Base-by-base conservation (phyloP, 164 flowering plant species). In the Stephania japonica region DNA sequence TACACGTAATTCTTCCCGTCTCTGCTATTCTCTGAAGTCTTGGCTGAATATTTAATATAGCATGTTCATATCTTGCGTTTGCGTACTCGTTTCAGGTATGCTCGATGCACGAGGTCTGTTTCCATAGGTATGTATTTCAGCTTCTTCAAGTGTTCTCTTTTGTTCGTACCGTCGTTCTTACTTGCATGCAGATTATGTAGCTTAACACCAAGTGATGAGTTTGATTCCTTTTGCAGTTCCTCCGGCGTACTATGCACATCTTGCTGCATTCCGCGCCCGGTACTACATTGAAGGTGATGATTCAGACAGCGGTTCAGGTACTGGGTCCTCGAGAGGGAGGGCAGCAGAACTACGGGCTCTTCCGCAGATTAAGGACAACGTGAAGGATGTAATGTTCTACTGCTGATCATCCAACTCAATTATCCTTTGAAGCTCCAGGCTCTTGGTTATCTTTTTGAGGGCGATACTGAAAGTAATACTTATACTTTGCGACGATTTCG, bases 191-290 rank as follows among this genome's bases (percentile, higher is more conserved):
- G 3, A 2, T 32, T 32, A 32, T 32, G 38, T 32, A 2, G 38
- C 38, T 32, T 32, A 32, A 32, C 38, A 32, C 38, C 38, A 41
- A 41, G 13, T 13, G 7, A 23, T 43, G 27, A 7, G 9, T 62
- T 11, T 11, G 53, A 47, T 11, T 47, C 10, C 14, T 65, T 41
- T 38, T 82, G 87, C 89, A 91, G 98, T 94, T 24, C 97, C 98
- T 14, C 97, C 98, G 5, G 97, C 89, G 0, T 92, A 89, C 64
- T 94, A 94, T 78, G 97, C 97, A 0, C 97, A 94, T 75, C 65
- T 89, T 6, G 90, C 89, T 0, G 97, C 98, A 0, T 88, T 86
- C 21, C 82, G 97, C 0, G 97, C 97, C 0, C 85, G 94, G 0
- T 83, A 84, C 13, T 92, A 94, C 61, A 78, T 86, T 1, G 94